Percentiles rank a stretch among this genome's conserved stretches.
Evolutionary conservation across 805 yeast species (phyloP).

Genomic region (Cyberlindnera suaveolens): DNA sequence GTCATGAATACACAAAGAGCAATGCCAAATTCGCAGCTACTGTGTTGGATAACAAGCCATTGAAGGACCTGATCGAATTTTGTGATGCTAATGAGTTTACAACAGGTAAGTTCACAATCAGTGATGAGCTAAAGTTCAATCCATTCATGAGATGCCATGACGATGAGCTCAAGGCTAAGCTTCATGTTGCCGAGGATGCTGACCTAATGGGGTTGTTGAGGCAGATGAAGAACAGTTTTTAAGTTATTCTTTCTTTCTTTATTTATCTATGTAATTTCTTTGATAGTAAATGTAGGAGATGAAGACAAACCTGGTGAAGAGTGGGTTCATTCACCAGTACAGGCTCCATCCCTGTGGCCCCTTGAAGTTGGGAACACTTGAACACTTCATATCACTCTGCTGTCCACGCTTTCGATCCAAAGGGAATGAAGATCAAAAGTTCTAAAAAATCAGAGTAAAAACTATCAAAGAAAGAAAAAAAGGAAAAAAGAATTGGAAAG

Average conservation of each 20-base stretch:
- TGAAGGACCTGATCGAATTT: conserved; percentile 47
- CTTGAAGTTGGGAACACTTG: conserved; percentile 3
- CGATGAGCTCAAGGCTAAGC: conserved; percentile 49
- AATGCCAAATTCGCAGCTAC: conserved; percentile 75
- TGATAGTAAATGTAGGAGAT: conserved; percentile 1
- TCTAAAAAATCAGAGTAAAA: conserved; percentile 36
- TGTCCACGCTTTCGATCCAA: conserved; percentile 41
- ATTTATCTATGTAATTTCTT: not conserved
- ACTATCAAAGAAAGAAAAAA: conserved; percentile 23
- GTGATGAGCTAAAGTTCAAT: conserved; percentile 75
- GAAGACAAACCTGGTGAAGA: not conserved
- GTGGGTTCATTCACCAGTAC: not conserved
- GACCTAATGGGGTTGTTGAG: conserved; percentile 72
- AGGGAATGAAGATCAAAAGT: conserved; percentile 28
- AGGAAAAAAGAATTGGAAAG: not conserved
- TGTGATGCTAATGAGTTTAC: conserved; percentile 55
- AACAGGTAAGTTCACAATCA: conserved; percentile 82
- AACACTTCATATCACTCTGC: conserved; percentile 37
- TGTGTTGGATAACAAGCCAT: conserved; percentile 38
- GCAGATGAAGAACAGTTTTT: conserved; percentile 58
- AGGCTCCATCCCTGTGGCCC: not conserved
- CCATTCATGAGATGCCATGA: conserved; percentile 85
- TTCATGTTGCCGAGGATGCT: conserved; percentile 44
- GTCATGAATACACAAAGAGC: conserved; percentile 89
- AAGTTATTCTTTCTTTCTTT: not conserved